These are phyloP conservation scores for Podila clonocystis DNA, from an alignment of 192 early-diverging fungal species.

Conservation along the genomic window DNA sequence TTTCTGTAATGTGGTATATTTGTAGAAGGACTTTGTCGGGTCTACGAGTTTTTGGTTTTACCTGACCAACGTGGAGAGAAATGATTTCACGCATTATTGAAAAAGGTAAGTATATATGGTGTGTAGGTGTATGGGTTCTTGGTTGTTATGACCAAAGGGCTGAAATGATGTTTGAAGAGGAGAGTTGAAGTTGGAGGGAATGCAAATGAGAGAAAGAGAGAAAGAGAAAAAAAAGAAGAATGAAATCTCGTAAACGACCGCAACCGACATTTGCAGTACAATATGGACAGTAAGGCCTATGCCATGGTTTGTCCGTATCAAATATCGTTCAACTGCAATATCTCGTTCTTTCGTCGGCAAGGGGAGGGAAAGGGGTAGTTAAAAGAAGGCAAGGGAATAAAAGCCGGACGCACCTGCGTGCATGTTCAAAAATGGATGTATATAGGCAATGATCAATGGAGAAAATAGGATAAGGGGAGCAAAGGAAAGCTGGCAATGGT, in stretches of 20 bases:
- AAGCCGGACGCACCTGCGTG: too few relatives aligned
- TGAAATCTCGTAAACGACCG: neutral
- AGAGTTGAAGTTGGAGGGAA: neutral
- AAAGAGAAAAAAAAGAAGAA: neutral
- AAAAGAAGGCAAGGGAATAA: neutral
- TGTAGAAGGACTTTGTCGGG: neutral
- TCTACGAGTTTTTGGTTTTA: neutral
- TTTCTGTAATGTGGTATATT: neutral
- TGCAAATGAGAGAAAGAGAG: neutral
- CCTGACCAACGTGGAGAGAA: too few relatives aligned
- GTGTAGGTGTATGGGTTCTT: neutral
- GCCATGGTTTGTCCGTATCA: neutral
- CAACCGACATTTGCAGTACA: too few relatives aligned
- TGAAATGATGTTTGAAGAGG: neutral
- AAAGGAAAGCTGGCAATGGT: too few relatives aligned
- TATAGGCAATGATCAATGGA: too few relatives aligned
- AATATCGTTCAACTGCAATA: neutral
- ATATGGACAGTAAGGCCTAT: neutral
- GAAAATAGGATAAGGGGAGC: too few relatives aligned
- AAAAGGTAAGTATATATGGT: neutral
- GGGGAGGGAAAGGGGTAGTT: neutral
- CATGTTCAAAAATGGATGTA: too few relatives aligned
- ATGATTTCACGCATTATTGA: too few relatives aligned
- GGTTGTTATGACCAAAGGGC: slow-evolving; percentile 1
- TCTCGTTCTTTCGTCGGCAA: neutral